Evolutionary conservation across 2,329 filamentous ascomycete species (phyloP).

Genomic region (Aspergillus brunneoviolaceus): DNA sequence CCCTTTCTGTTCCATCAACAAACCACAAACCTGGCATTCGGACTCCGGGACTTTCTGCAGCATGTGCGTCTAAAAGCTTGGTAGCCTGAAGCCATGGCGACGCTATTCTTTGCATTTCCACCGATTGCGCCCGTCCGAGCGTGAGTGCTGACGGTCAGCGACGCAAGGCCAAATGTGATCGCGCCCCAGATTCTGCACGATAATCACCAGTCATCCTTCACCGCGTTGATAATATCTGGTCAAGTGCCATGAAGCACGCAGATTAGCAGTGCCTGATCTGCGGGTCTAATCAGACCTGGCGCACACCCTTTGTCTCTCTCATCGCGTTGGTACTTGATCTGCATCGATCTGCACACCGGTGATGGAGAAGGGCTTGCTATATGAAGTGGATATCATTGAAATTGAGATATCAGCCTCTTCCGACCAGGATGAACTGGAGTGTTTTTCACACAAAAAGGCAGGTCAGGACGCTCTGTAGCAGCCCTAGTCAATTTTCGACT

Average conservation of each 20-base stretch:
- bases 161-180: slow-evolving; percentile 73
- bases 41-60: not conserved
- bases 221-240: slow-evolving; percentile 55
- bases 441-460: not conserved
- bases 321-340: slow-evolving; percentile 64
- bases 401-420: not conserved
- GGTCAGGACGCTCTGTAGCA: not conserved
- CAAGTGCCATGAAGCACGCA: too few relatives aligned
- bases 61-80: too few relatives aligned
- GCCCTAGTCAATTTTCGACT: too few relatives aligned
- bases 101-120: not conserved
- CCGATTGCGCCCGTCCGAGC: slow-evolving; percentile 27
- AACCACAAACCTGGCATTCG: not conserved
- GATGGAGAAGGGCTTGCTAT: too few relatives aligned
- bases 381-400: too few relatives aligned
- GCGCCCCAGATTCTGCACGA: slow-evolving; percentile 38
- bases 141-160: slow-evolving; percentile 71
- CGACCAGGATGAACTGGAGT: not conserved
- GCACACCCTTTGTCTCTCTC: slow-evolving; percentile 61
- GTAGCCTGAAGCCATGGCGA: not conserved
- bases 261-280: not conserved
- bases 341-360: slow-evolving; percentile 67
- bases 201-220: slow-evolving; percentile 47
- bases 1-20: not conserved
- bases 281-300: slow-evolving; percentile 58